Conservation (phyloP, 257 asterid genomes). For the Solanum boliviense region DNA sequence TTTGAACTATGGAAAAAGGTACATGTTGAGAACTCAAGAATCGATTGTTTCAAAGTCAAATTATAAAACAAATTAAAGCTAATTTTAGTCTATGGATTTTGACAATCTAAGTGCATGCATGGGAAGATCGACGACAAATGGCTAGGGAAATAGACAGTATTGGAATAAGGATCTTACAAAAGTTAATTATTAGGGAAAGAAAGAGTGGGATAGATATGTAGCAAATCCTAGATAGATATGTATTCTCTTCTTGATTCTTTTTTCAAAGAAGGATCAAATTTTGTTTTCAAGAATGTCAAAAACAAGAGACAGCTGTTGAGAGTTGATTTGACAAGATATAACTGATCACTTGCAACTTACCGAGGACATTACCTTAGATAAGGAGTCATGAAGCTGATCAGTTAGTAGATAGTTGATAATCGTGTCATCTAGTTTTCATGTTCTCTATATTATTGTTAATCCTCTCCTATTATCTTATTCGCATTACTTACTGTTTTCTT, state of each 20-base stretch:
- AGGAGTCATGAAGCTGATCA: neutral
- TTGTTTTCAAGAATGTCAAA: neutral
- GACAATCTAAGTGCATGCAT: neutral
- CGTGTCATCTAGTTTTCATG: neutral
- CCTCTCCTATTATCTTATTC: neutral
- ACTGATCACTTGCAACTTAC: neutral
- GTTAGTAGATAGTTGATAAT: too few species aligned
- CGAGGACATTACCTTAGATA: neutral
- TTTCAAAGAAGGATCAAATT: neutral
- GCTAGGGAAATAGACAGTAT: neutral
- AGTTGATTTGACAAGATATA: neutral
- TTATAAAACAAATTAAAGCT: neutral
- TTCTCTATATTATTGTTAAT: neutral
- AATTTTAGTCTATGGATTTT: neutral
- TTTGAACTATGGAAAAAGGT: neutral
- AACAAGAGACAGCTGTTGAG: neutral
- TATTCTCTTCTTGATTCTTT: neutral
- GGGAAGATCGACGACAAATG: neutral
- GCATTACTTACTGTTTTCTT: neutral
- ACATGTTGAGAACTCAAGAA: neutral
- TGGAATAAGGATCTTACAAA: neutral
- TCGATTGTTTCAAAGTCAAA: conserved; percentile 10
- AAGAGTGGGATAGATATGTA: neutral
- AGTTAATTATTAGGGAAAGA: neutral
- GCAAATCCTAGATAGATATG: neutral